Base-by-base conservation (phyloP, 1,284 basidiomycete species). In the Cryptococcus maquisensis region DNA sequence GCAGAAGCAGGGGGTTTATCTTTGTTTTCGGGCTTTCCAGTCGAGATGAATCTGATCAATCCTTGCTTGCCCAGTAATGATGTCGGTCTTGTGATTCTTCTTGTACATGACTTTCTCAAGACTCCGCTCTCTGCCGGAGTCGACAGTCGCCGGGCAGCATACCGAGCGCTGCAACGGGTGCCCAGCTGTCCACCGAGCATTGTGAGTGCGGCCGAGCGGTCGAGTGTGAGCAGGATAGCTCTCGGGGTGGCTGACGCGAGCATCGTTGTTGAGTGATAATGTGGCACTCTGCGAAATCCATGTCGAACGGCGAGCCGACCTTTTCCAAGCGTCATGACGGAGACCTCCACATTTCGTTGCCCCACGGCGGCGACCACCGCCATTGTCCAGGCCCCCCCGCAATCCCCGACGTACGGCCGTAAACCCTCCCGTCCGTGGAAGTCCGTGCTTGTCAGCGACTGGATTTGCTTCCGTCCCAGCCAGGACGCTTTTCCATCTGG, bases 131-230 rank as follows among this genome's bases (percentile, higher is more conserved):
- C 15, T 24, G 39, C 36, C 10, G 44, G 13, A 16, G 48, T 47
- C 16, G 53, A 52, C 13, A 59, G 47, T 39, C 55, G 57, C 28
- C 57, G 49, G 7, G 57, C 57, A 16, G 52, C 51, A 50, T 55
- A 23, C 35, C 47, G 39, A 28, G 4, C 28, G 10, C 28, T 32
- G 28, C 28, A 32, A 10, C 28, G 28, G 28, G 28, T 10, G 47
- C 46, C 32, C 38, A 35, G 21, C 20, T 40, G 51, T 20, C 12
- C 10, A 12, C 12, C 21, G 16, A 40, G 39, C 39, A n/a, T 12
- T 16, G n/a, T 6, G 39, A 12, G 39, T 40, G 9, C 21, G 39
- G 39, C 39, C 9, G 39, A n/a, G 39, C n/a, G n/a, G n/a, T 40
- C 39, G n/a, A 40, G 39, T 12, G 21, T 40, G n/a, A 40, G n/a